phyloP scores from a whole-genome alignment of 495 filamentous ascomycete genomes.

The Tuber borchii region DNA sequence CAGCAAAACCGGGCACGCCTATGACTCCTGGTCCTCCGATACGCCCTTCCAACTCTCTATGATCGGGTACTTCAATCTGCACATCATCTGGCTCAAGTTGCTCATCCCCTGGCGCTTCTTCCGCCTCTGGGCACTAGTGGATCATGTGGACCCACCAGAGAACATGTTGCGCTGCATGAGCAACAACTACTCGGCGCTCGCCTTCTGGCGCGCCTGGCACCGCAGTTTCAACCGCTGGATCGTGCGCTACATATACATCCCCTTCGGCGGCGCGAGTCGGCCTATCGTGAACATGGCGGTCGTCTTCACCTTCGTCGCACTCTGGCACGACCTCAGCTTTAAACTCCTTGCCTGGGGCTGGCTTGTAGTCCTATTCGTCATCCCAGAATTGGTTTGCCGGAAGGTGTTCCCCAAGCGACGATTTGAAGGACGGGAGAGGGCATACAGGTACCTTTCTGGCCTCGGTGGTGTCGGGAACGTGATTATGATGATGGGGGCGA shows the following conservation, averaged over 20 bases:
- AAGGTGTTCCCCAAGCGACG: conserved; percentile 62
- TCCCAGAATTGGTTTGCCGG: conserved; percentile 72
- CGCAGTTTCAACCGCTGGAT: conserved; percentile 90
- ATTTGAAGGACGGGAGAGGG: conserved; percentile 60
- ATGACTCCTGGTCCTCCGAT: conserved; percentile 64
- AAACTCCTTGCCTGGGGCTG: conserved; percentile 92
- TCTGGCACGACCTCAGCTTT: conserved; percentile 98
- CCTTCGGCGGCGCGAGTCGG: conserved; percentile 66
- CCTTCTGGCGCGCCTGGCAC: conserved; percentile 96
- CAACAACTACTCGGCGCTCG: conserved; percentile 85
- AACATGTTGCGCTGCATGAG: conserved; percentile 98
- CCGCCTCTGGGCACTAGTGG: conserved; percentile 83
- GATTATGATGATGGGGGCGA: conserved; percentile 92
- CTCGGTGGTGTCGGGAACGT: conserved; percentile 81
- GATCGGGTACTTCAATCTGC: conserved; percentile 92
- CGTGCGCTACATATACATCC: conserved; percentile 88
- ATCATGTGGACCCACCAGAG: conserved; percentile 90
- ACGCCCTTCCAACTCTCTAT: conserved; percentile 82
- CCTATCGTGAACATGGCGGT: conserved; percentile 62
- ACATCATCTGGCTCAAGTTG: conserved; percentile 97
- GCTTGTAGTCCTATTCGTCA: conserved; percentile 86
- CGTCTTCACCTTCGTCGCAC: conserved; percentile 95
- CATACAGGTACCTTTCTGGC: conserved; percentile 73
- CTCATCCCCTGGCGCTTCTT: conserved; percentile 96
- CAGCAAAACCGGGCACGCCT: conserved; percentile 62